Evolutionary conservation across 495 filamentous ascomycete species (phyloP), one percentile per base, ranked within the genome.

Genomic region (Penicillium nucicola): DNA sequence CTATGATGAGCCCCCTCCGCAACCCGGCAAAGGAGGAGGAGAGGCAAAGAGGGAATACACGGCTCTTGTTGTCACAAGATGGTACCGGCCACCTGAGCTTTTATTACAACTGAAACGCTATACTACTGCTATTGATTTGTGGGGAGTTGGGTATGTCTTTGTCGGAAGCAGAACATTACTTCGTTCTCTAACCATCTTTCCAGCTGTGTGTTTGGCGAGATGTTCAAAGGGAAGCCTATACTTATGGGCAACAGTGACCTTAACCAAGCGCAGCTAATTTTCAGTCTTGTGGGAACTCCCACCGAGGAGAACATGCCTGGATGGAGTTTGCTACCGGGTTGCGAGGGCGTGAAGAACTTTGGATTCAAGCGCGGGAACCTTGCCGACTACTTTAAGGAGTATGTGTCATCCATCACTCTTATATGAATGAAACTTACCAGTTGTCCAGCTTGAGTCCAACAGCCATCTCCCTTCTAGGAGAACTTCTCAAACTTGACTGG

Each of bases 141-240:
- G 93, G 93, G 93, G 93, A 62, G 92, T 95, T 58, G 92, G 92
- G 87, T 92, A 78, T 74, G 77, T 59, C 39, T 49, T 41, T 37
- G 11, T 4, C n/a, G 11, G 25, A 22, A 6, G 12, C 18, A 41
- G 25, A 19, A 10, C 33, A 9, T 13, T 4, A 1, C n/a, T 23
- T 25, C 2, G 37, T 18, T 9, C 31, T 41, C 14, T 36, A 33
- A 50, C 30, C 42, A 7, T 38, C 42, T 43, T 65, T 33, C 12
- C 54, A 92, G 89, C 23, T 97, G 93, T 64, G 90, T 99, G 10
- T 97, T 99, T 66, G 93, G 90, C 25, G 93, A 99, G 68, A 99
- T 99, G 93, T 88, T 97, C 52, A 84, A 89, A 57, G 84, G 90
- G 42, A 95, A 90, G 63, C 93, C 93, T 0, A 97, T 99, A 39